Base-by-base conservation (phyloP, 1,284 basidiomycete species). In the Ceratobasidium sp. region DNA sequence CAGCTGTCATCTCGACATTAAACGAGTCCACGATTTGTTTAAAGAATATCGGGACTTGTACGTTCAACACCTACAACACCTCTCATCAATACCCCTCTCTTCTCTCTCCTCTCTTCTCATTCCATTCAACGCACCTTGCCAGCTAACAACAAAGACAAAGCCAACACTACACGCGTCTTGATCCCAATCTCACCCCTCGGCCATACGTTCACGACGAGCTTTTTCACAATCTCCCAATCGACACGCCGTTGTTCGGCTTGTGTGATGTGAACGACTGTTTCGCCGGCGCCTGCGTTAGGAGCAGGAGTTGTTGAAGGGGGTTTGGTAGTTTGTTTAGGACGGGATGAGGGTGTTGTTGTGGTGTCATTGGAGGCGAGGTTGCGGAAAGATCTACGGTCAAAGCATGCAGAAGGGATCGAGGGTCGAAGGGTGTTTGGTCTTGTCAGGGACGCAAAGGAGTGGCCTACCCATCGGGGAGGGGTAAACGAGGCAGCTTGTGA, bases 41-140 rank as follows among this genome's bases (percentile, higher is more conserved):
- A 90, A 99, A 99, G 81, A 99, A 89, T 81, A 97, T 91, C 0
- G 98, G 97, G 5, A 99, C 97, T 89, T 99, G 97, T 0, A 99
- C 97, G 84, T 99, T 99, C 78, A 99, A 87, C 40, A 98, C 86
- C 93, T 94, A 79, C 61, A 9, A 2, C 40, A 7, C 26, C 26
- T 40, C 7, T n/a, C 26, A 42, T 40, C 75, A 81, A 67, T 60
- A 60, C 55, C 15, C 77, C 33, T 49, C 3, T 3, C 55, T 28
- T 70, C 51, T n/a, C 40, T 5, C 42, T 49, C 42, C 6, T 40
- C 58, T 28, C 26, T 40, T 42, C 4, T 40, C 13, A 3, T 55
- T 12, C 2, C 53, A 56, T 40, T 33, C 9, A 13, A 20, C 86
- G 73, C 80, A 97, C 95, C 90, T 99, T 99, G 75, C 96, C 97